These are phyloP conservation scores for Pseudopithomyces chartarum DNA, from an alignment of 2,329 filamentous ascomycete species.

Conservation along the genomic window DNA sequence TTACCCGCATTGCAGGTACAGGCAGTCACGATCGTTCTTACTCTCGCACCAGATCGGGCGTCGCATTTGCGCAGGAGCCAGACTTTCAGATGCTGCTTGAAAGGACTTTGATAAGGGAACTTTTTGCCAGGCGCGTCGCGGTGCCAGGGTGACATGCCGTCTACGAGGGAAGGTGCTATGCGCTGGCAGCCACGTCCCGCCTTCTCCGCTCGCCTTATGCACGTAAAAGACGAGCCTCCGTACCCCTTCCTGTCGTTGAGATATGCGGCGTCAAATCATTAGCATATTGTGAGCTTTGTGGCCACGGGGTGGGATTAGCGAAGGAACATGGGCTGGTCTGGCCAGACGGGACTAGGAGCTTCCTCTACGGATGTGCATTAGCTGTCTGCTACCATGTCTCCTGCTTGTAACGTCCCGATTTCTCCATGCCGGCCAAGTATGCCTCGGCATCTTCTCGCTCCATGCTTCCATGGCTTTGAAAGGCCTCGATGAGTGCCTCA, in stretches of 20 bases:
- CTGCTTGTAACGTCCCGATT: conserved; percentile 66
- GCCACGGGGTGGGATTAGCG: not conserved
- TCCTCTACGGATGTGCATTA: not conserved
- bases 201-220: not conserved
- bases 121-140: not conserved
- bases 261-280: not conserved
- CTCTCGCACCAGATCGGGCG: no score
- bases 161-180: not conserved
- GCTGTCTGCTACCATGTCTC: conserved; percentile 67
- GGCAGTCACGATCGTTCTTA: no score
- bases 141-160: not conserved
- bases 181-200: conserved; percentile 2
- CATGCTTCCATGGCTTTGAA: conserved; percentile 51
- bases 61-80: no score
- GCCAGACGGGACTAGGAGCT: no score
- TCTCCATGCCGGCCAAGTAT: conserved; percentile 64
- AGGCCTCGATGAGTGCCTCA: conserved; percentile 67
- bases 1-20: not conserved
- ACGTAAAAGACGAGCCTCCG: not conserved
- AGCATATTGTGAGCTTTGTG: not conserved
- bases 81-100: no score
- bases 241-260: not conserved
- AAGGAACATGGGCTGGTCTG: no score
- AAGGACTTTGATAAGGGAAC: no score
- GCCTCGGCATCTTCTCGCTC: conserved; percentile 58